Evolutionary conservation across 2,329 filamentous ascomycete species (phyloP), one percentile per base, ranked within the genome.

Genomic region (Alternaria solani): DNA sequence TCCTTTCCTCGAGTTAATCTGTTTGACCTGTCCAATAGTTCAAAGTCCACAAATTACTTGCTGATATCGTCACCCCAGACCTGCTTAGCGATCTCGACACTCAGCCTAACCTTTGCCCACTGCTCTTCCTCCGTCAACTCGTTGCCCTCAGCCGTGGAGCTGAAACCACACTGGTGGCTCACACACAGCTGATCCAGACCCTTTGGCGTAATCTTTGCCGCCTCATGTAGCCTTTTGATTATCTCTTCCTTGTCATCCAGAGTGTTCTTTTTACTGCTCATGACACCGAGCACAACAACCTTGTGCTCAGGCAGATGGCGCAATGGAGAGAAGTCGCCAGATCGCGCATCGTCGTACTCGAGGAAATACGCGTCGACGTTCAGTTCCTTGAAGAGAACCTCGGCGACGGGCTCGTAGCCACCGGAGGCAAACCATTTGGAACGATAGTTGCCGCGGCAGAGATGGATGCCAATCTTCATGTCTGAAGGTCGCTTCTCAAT

Each of bases 301-400:
- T 87, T 87, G 75, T 83, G 68, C 55, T 80, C 80, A 4, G 85
- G 85, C 49, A 87, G 75, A 71, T 83, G 81, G n/a, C 84, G 76
- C 57, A 87, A 78, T 1, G 85, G 85, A 36, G 77, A 78, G 75
- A 87, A 87, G 72, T 86, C 85, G 14, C 85, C 85, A 0, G 80
- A 83, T 2, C 85, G 80, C 32, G 84, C 84, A 62, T 86, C 85
- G 70, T 87, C 85, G 72, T 85, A 87, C 74, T 87, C 85, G 67
- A 87, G 81, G 77, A 87, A 87, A 75, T 87, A 87, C 14, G 83
- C 85, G 65, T 87, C 84, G 54, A 86, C 84, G 67, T 86, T 80
- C 49, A 86, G 80, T 57, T 85, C 82, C 68, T 82, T 83, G 80
- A 87, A 86, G 14, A 87, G 77, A n/a, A 85, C 82, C 73, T 86